Evolutionary conservation across 306 rosid species (phyloP).

Genomic region (Gleditsia sinensis): DNA sequence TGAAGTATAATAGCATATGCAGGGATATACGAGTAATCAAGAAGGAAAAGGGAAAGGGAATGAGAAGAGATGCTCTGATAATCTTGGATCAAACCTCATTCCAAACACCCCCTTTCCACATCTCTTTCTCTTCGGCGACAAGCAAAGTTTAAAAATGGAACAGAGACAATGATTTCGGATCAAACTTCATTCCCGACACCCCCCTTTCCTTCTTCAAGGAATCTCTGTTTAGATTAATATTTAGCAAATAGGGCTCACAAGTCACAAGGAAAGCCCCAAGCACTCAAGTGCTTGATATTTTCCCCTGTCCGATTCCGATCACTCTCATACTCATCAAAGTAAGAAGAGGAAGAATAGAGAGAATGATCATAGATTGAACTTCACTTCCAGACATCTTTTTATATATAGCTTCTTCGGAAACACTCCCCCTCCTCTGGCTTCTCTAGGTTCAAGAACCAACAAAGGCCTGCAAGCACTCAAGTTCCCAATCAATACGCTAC

Average conservation of each 20-base stretch:
- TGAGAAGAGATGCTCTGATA: neutral
- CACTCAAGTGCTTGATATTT: neutral
- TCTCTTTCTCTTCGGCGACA: neutral
- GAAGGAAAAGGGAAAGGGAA: neutral
- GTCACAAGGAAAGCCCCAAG: neutral
- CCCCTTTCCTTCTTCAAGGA: slow-evolving; percentile 16
- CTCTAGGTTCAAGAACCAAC: slow-evolving; percentile 21
- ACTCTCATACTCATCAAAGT: neutral
- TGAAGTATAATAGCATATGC: neutral
- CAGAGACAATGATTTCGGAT: slow-evolving; percentile 37
- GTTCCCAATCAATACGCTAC: slow-evolving; percentile 34
- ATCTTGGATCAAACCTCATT: slow-evolving; percentile 14
- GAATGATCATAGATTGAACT: neutral
- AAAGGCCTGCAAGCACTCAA: slow-evolving; percentile 32
- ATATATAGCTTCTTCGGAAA: neutral
- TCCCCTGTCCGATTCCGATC: too few species aligned
- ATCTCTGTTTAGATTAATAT: neutral
- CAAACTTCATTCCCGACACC: slow-evolving; percentile 36
- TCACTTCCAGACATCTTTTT: neutral
- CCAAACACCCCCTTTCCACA: neutral
- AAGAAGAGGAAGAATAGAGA: neutral
- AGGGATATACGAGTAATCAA: neutral
- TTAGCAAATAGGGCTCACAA: neutral
- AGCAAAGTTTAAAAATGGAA: neutral
- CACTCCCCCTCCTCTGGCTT: neutral